These are phyloP conservation scores for Microsporum ferrugineum DNA, from an alignment of 2,329 filamentous ascomycete genomes.

Conservation along the genomic window DNA sequence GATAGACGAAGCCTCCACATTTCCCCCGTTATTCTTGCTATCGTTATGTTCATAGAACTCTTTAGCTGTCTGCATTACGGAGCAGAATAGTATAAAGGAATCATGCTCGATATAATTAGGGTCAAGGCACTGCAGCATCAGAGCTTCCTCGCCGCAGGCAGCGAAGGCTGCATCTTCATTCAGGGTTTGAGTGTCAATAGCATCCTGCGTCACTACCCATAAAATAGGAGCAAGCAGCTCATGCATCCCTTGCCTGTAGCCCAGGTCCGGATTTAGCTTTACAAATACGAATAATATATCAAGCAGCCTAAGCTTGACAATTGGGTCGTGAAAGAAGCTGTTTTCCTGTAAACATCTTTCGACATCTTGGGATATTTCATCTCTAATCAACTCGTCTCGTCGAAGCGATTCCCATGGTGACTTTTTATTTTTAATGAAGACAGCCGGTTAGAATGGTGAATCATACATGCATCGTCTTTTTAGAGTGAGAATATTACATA, in stretches of 20 bases:
- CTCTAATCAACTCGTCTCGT: conserved; percentile 68
- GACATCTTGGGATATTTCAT: conserved; percentile 90
- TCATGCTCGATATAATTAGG: conserved; percentile 74
- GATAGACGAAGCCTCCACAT: conserved; percentile 53
- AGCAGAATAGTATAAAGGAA: conserved; percentile 71
- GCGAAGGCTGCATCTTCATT: conserved; percentile 24
- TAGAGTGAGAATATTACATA: conserved; percentile 31
- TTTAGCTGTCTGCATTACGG: conserved; percentile 78
- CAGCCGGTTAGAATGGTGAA: conserved; percentile 19
- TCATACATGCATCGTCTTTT: not conserved
- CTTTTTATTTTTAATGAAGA: conserved; percentile 37
- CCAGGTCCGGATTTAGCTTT: conserved; percentile 75
- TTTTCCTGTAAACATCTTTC: conserved; percentile 83
- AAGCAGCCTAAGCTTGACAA: conserved; percentile 67
- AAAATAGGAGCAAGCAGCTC: conserved; percentile 84
- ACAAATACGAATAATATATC: conserved; percentile 91
- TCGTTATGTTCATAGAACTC: conserved; percentile 69
- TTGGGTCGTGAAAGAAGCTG: conserved; percentile 70
- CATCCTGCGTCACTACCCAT: conserved; percentile 72
- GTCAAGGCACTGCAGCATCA: conserved; percentile 59
- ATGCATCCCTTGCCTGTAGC: conserved; percentile 98
- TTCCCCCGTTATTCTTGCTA: conserved; percentile 24
- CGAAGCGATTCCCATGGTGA: conserved; percentile 85
- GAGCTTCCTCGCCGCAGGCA: conserved; percentile 31
- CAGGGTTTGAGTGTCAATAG: conserved; percentile 45